Conservation (phyloP, 2,329 filamentous ascomycete species). For the Aquanectria penicillioides region DNA sequence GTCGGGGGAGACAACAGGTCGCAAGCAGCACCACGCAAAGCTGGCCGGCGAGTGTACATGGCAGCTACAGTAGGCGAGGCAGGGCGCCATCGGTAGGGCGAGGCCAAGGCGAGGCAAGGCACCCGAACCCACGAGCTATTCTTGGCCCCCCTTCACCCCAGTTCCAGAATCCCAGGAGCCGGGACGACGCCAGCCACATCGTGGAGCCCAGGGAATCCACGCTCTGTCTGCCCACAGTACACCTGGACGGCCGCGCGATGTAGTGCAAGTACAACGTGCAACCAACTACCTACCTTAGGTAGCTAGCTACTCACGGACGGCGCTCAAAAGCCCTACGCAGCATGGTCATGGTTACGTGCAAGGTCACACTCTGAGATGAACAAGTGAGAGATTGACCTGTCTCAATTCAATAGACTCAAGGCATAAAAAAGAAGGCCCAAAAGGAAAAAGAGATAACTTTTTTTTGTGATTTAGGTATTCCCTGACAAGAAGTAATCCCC, state of each 20-base stretch:
- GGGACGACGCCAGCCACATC: conserved; percentile 22
- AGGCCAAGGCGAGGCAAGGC: conserved; percentile 28
- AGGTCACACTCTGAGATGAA: conserved; percentile 12
- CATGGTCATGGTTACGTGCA: conserved; percentile 17
- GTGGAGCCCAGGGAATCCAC: conserved; percentile 8
- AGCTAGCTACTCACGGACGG: neutral
- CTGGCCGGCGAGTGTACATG: conserved; percentile 25
- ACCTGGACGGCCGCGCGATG: too few relatives aligned
- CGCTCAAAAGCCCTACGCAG: conserved; percentile 11
- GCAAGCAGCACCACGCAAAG: conserved; percentile 28
- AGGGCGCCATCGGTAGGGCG: conserved; percentile 32
- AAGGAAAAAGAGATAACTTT: conserved; percentile 23
- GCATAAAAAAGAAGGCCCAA: conserved; percentile 20
- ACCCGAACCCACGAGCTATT: conserved; percentile 26
- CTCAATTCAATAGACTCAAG: conserved; percentile 37
- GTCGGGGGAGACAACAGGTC: conserved; percentile 37
- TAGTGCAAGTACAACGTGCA: too few relatives aligned
- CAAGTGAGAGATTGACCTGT: conserved; percentile 39
- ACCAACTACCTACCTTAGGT: too few relatives aligned
- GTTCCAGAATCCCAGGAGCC: conserved; percentile 20
- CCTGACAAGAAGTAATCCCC: too few relatives aligned
- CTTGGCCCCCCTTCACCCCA: conserved; percentile 19
- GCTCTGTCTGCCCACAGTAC: neutral
- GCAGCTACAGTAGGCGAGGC: conserved; percentile 25
- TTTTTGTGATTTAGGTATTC: too few relatives aligned